Evolutionary conservation across 371 early-diverging fungal species (phyloP), one percentile per base, ranked within the genome.

Genomic region (Saksenaea oblongispora): DNA sequence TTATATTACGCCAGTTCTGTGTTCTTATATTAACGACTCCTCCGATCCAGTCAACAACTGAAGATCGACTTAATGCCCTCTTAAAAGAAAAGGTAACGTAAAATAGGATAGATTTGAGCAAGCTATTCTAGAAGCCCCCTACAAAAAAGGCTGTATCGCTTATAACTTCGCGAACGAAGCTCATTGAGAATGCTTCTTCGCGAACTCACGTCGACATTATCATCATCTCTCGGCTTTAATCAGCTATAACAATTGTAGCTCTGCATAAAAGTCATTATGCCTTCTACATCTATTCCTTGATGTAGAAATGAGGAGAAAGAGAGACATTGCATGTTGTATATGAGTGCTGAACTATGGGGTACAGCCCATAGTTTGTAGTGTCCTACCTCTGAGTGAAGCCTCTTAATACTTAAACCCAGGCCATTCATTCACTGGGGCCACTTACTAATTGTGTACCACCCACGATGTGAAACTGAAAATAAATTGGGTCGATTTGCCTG

Each of bases 81-180:
- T 47, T 47, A 47, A 47, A 18, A 47, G 31, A 31, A 31, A n/a
- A 47, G 51, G 51, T 47, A 47, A 47, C n/a, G 51, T 47, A 47
- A 22, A 17, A 22, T 47, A 47, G 51, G 4, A 22, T 47, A 47
- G 51, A 47, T 22, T 17, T 47, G 51, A 22, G 24, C 51, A 17
- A 47, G 0, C 27, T 47, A 47, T 22, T 10, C 3, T 47, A 47
- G 51, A n/a, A 22, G 26, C 22, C 3, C n/a, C 22, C 24, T n/a
- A 22, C 17, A 22, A 47, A 47, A 7, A 10, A 10, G 51, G n/a
- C 24, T 10, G 22, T 47, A 22, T 11, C 51, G 22, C 18, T 47
- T 47, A n/a, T n/a, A 47, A 47, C n/a, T 22, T 47, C 10, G 51
- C 22, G 51, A 47, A 47, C 9, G 51, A 47, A 47, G 51, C 51